Conservation (phyloP, 164 flowering plant species). For the Nelumbo lutea region DNA sequence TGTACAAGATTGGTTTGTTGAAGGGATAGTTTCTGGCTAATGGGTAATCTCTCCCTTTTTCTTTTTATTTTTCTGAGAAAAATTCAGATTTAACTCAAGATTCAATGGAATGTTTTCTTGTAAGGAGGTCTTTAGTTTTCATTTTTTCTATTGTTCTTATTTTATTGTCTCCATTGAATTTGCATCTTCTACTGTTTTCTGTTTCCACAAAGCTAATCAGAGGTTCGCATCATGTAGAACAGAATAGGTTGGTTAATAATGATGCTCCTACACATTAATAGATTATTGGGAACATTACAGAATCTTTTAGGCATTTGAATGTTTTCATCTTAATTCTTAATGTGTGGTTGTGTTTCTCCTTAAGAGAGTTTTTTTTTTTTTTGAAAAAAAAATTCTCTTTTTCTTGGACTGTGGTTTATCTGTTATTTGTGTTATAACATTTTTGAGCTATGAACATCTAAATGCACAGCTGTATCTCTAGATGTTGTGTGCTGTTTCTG, state of each 20-base stretch:
- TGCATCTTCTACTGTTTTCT: constrained; percentile 13
- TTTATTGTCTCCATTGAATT: constrained; percentile 13
- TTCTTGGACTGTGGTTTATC: constrained; percentile 21
- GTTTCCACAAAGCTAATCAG: constrained; percentile 20
- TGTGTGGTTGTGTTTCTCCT: constrained; percentile 7
- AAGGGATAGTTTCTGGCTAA: constrained; percentile 24
- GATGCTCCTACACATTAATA: constrained; percentile 20
- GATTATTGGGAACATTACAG: constrained; percentile 20
- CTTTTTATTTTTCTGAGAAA: not conserved
- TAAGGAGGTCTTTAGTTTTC: constrained; percentile 7
- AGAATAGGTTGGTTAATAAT: constrained; percentile 26
- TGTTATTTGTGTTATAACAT: constrained; percentile 5
- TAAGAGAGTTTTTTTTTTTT: constrained; percentile 12
- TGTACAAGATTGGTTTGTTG: constrained; percentile 26
- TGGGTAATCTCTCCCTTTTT: constrained; percentile 23
- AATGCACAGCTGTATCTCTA: too few relatives aligned
- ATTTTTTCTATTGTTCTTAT: constrained; percentile 1
- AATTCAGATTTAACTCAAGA: constrained; percentile 22
- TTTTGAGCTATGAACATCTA: too few relatives aligned
- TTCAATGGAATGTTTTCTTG: constrained; percentile 19
- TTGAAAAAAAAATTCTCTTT: constrained; percentile 23
- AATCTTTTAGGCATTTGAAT: constrained; percentile 11
- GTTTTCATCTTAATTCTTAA: not conserved
- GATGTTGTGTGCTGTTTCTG: too few relatives aligned
- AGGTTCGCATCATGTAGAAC: constrained; percentile 28